phyloP scores from a whole-genome alignment of 2,329 filamentous ascomycete species.

The Calonectria naviculata region DNA sequence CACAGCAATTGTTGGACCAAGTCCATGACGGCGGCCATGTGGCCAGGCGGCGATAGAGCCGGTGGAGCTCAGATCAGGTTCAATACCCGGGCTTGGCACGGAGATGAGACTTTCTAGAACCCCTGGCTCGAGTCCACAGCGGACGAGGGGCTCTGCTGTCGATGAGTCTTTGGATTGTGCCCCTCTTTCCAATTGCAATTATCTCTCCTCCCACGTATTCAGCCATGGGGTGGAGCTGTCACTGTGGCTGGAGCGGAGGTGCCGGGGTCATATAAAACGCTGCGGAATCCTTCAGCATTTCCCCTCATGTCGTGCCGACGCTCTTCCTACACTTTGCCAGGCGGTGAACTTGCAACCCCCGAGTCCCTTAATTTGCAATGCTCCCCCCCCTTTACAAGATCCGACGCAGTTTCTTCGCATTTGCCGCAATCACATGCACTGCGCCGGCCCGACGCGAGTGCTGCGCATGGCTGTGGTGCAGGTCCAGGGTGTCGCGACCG shows the following conservation, averaged over 20 bases:
- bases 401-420: background rate
- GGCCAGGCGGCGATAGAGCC: background rate
- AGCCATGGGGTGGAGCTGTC: background rate
- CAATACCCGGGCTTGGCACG: background rate
- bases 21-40: background rate
- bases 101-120: constrained; percentile 2
- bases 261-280: background rate
- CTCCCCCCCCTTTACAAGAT: background rate
- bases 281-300: background rate
- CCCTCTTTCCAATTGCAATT: background rate
- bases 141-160: background rate
- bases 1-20: background rate
- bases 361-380: background rate
- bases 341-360: background rate
- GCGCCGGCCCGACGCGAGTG: background rate
- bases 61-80: constrained; percentile 1
- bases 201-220: background rate
- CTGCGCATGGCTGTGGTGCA: background rate
- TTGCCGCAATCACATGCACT: background rate
- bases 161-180: background rate
- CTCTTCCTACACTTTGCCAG: background rate
- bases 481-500: background rate
- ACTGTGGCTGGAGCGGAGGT: background rate
- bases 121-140: background rate
- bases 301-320: background rate